Evolutionary conservation across 2,329 filamentous ascomycete genomes (phyloP).

Genomic region (Aspergillus sp.): DNA sequence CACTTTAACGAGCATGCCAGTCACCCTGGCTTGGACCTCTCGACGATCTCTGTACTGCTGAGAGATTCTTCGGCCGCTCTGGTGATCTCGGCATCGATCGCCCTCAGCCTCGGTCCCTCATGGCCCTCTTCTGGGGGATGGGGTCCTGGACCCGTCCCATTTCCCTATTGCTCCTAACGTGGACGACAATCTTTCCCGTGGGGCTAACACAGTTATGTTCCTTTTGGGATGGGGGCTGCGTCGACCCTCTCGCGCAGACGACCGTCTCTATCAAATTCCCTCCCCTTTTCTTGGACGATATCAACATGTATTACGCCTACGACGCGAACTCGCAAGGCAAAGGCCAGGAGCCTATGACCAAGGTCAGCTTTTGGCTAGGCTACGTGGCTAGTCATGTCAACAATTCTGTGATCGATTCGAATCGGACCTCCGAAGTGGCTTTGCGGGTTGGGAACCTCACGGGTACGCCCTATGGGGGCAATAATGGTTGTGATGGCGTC

Average conservation of each 20-base stretch:
- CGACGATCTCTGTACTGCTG: constrained; percentile 15
- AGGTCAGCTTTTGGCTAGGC: constrained; percentile 36
- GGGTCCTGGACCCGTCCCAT: constrained; percentile 16
- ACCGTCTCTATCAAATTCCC: constrained; percentile 32
- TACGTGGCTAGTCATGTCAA: constrained; percentile 30
- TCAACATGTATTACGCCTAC: constrained; percentile 36
- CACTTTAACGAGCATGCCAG: constrained; percentile 26
- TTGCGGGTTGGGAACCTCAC: constrained; percentile 38
- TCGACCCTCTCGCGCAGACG: constrained; percentile 39
- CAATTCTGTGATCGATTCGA: constrained; percentile 25
- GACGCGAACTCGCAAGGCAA: constrained; percentile 32
- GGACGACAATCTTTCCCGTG: constrained; percentile 19
- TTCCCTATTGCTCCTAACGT: constrained; percentile 18
- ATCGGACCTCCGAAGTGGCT: constrained; percentile 37
- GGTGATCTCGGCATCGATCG: constrained; percentile 5
- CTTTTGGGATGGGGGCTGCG: constrained; percentile 35
- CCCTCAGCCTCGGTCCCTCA: constrained; percentile 12
- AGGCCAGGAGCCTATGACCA: constrained; percentile 34
- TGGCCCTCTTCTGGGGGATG: constrained; percentile 16
- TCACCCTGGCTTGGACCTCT: constrained; percentile 16
- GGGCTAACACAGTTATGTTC: constrained; percentile 32
- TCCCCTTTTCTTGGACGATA: constrained; percentile 32
- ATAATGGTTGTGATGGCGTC: constrained; percentile 39
- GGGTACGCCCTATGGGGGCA: constrained; percentile 31
- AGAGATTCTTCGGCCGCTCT: constrained; percentile 25